Conservation (phyloP, 2,329 filamentous ascomycete genomes). For the Harringtonia lauricola region DNA sequence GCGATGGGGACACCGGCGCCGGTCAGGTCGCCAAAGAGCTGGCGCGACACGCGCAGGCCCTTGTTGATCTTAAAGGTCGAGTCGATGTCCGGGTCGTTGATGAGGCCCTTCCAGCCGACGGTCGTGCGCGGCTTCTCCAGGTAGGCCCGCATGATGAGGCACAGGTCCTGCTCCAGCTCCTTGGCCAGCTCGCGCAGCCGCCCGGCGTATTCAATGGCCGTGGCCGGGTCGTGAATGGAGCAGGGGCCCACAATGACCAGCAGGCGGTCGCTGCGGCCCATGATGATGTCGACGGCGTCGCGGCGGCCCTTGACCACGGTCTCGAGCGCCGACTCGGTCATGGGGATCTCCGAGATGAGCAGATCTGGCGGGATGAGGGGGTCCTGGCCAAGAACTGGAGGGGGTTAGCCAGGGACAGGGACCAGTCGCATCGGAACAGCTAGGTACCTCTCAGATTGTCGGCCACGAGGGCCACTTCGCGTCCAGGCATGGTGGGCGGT, state of each 20-base stretch:
- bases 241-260: constrained; percentile 93
- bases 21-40: constrained; percentile 89
- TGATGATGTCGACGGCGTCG: constrained; percentile 62
- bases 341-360: constrained; percentile 76
- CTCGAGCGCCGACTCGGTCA: constrained; percentile 47
- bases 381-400: constrained; percentile 79
- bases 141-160: constrained; percentile 96
- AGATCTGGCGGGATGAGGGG: constrained; percentile 83
- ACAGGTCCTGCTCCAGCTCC: constrained; percentile 72
- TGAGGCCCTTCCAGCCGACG: constrained; percentile 97
- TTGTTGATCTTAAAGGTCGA: constrained; percentile 99
- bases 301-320: constrained; percentile 63
- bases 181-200: constrained; percentile 67
- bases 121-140: constrained; percentile 98
- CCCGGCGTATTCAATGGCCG: constrained; percentile 78
- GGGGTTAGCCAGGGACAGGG: background rate
- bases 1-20: constrained; percentile 85
- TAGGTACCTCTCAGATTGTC: constrained; percentile 29
- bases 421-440: no score
- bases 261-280: constrained; percentile 72
- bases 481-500: constrained; percentile 25
- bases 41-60: constrained; percentile 80
- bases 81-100: constrained; percentile 98
- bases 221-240: constrained; percentile 88
- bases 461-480: constrained; percentile 28